Conservation (phyloP, 257 asterid genomes). For the Solanum etuberosum region DNA sequence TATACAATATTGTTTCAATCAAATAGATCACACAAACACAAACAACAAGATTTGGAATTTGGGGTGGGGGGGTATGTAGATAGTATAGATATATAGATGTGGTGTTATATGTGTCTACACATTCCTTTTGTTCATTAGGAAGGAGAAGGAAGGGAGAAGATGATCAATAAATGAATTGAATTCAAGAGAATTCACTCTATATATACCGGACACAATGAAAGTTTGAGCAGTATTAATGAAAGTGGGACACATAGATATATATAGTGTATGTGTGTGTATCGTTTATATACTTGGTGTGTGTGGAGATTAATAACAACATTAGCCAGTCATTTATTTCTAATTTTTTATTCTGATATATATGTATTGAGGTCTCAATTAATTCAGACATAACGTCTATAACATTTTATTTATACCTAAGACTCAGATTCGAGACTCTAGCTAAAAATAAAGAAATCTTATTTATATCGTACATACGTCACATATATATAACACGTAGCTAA, state of each 20-base stretch:
- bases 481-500: too few species aligned
- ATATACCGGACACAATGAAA: not conserved
- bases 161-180: not conserved
- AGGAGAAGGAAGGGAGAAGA: not conserved
- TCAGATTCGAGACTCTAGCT: not conserved
- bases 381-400: too few species aligned
- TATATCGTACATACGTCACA: not conserved
- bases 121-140: slow-evolving; percentile 9
- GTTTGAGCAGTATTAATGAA: slow-evolving; percentile 11
- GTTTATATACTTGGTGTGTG: slow-evolving; percentile 7
- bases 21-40: not conserved
- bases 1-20: not conserved
- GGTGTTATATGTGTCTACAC: not conserved
- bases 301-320: not conserved
- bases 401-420: not conserved
- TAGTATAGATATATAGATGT: not conserved
- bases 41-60: not conserved
- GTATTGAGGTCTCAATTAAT: not conserved
- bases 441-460: not conserved
- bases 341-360: not conserved
- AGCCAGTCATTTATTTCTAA: not conserved
- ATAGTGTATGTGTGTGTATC: not conserved
- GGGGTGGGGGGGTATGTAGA: not conserved
- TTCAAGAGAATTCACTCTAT: slow-evolving; percentile 7
- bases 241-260: slow-evolving; percentile 33